Base-by-base conservation (phyloP, 306 rosid genomes). In the Prunus mume region DNA sequence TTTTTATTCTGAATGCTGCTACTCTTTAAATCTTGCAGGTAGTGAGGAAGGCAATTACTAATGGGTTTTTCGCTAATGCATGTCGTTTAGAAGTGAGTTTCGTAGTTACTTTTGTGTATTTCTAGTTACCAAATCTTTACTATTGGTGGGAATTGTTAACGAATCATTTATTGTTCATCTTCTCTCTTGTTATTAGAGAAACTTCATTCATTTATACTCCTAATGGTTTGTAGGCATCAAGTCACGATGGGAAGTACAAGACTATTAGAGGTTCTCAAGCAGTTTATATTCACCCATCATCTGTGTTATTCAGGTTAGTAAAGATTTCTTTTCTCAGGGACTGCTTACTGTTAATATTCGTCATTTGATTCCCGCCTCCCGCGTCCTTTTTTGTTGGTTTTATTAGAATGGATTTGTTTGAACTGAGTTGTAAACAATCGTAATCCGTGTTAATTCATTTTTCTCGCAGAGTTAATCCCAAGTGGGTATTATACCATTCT, bases 251-350 rank as follows among this genome's bases (percentile, higher is more conserved):
- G 71, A 85, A 81, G 88, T 94, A 94, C 77, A 94, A 89, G 91
- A 94, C 95, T 14, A 51, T 90, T 46, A 86, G 96, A 89, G 93
- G 97, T 66, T 92, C 92, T 51, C 90, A 92, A 83, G 98, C 89
- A 84, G 97, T 92, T 73, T 89, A 87, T 76, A 88, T 94, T 66
- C 98, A 94, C 79, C 98, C 98, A 10, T 94, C 95, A 9, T 92
- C 95, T 46, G 97, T 94, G 80, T 82, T 92, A 80, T 92, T 94
- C 93, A 89, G 96, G 98, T 92, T 72, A 63, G 92, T 79, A 14
- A 22, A 20, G 17, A 34, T 10, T 22, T 58, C 6, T 4, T 24
- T 24, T 3, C 65, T 12, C 65, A 58, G 57, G 57, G 57, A 52
- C 57, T 52, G 57, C 57, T 52, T 52, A 9, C 57, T 18, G 9